Percentiles rank a stretch among this genome's conserved stretches.
Evolutionary conservation across 257 asterid genomes (phyloP).

Genomic region (Euphrasia confusa): DNA sequence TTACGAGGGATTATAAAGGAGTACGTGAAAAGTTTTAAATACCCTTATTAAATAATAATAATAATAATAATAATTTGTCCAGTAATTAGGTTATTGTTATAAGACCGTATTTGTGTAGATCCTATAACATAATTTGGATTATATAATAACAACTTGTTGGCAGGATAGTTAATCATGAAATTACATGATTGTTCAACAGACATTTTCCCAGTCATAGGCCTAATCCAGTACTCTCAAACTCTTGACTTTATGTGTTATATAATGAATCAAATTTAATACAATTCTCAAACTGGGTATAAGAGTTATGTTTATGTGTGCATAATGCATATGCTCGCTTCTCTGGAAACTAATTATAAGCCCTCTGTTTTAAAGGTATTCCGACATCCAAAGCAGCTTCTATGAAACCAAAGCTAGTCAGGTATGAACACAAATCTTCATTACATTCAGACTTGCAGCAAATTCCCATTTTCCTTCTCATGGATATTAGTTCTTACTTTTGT

Average conservation of each 20-base stretch:
- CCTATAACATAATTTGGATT: background rate
- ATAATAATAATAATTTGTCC: background rate
- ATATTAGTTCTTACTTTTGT: slow-evolving; percentile 17
- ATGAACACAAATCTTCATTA: background rate
- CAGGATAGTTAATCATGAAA: background rate
- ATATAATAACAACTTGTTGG: background rate
- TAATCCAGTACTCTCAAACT: background rate
- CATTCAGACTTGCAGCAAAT: slow-evolving; percentile 10
- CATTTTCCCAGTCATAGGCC: background rate
- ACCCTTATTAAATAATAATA: background rate
- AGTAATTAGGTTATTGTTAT: background rate
- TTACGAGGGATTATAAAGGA: background rate
- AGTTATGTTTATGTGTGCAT: background rate
- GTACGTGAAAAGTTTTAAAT: background rate
- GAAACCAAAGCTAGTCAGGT: slow-evolving; percentile 7
- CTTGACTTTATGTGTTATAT: background rate
- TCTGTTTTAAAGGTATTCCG: slow-evolving; percentile 1
- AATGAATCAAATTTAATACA: slow-evolving; percentile 1
- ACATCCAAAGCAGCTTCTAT: slow-evolving; percentile 1
- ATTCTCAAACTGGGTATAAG: background rate
- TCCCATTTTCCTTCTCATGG: slow-evolving; percentile 10
- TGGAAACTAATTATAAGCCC: background rate
- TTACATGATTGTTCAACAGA: background rate
- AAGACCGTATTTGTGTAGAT: background rate
- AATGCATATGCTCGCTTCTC: background rate